Percentiles rank a stretch among this genome's conserved stretches.
phyloP scores from a whole-genome alignment of 768 basidiomycete species.

The Mycena filopes region DNA sequence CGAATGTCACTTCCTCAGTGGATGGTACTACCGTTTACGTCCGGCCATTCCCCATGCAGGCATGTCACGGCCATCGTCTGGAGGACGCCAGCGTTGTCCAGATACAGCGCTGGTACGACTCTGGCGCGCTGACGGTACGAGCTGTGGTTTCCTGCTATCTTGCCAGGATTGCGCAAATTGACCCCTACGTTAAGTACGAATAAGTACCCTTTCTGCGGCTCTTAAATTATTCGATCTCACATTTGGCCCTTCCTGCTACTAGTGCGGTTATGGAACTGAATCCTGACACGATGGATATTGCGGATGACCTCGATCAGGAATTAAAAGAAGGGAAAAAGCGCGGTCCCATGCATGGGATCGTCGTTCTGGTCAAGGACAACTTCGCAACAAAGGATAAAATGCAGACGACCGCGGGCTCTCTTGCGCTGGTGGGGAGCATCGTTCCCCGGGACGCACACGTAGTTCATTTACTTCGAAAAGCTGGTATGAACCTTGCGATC shows the following conservation, averaged over 20 bases:
- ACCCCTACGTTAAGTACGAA: constrained; percentile 26
- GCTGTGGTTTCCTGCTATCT: constrained; percentile 31
- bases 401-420: constrained; percentile 35
- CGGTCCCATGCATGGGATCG: constrained; percentile 33
- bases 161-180: constrained; percentile 24
- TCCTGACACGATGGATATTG: constrained; percentile 29
- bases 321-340: constrained; percentile 28
- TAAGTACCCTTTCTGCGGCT: neutral
- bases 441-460: constrained; percentile 36
- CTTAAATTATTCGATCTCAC: neutral
- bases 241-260: neutral
- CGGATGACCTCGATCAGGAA: constrained; percentile 31
- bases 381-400: constrained; percentile 34
- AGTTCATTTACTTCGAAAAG: constrained; percentile 25
- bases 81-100: constrained; percentile 31
- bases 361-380: constrained; percentile 35
- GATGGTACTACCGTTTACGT: constrained; percentile 22
- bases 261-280: constrained; percentile 35
- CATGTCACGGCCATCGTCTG: constrained; percentile 29
- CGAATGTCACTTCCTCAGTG: neutral
- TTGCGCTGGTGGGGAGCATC: constrained; percentile 31
- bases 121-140: constrained; percentile 22
- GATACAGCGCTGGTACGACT: constrained; percentile 28
- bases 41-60: constrained; percentile 31
- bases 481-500: constrained; percentile 1